These are phyloP conservation scores for Parasarocladium wereldwijsianum DNA, from an alignment of 2,329 filamentous ascomycete genomes.

Conservation along the genomic window DNA sequence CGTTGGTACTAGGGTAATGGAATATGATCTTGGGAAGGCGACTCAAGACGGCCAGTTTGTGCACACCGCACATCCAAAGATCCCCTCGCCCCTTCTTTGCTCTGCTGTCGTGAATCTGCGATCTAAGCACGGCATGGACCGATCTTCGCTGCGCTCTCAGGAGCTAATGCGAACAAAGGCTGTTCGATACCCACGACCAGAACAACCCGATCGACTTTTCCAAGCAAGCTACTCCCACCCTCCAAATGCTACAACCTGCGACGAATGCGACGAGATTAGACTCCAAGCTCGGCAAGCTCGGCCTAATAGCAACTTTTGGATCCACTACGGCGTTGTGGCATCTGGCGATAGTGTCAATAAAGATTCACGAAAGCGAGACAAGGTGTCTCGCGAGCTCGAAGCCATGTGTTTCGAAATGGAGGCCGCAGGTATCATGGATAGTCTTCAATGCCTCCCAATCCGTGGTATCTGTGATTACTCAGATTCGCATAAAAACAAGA, in stretches of 20 bases:
- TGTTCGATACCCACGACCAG: not conserved
- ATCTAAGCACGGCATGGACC: not conserved
- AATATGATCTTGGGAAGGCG: slow-evolving; percentile 11
- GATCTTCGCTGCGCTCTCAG: too few relatives aligned
- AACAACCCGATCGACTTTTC: slow-evolving; percentile 1
- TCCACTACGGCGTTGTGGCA: slow-evolving; percentile 7
- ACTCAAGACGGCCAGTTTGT: slow-evolving; percentile 1
- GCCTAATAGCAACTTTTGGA: not conserved
- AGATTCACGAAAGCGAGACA: slow-evolving; percentile 1
- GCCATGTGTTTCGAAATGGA: slow-evolving; percentile 16
- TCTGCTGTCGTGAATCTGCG: not conserved
- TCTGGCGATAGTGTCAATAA: slow-evolving; percentile 6
- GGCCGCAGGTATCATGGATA: slow-evolving; percentile 12
- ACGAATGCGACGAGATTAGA: slow-evolving; percentile 3
- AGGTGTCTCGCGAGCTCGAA: slow-evolving; percentile 4
- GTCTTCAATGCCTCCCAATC: slow-evolving; percentile 17
- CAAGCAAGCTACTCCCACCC: slow-evolving; percentile 1
- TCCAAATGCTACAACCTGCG: not conserved
- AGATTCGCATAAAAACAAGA: slow-evolving; percentile 22
- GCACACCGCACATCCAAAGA: slow-evolving; percentile 1
- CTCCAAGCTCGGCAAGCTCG: not conserved
- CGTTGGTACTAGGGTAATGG: slow-evolving; percentile 9
- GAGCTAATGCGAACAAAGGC: not conserved
- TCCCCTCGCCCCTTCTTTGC: not conserved
- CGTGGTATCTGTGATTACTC: slow-evolving; percentile 23